Evolutionary conservation across 2,329 filamentous ascomycete genomes (phyloP), one percentile per base, ranked within the genome.

Genomic region (Ascosphaera apis): DNA sequence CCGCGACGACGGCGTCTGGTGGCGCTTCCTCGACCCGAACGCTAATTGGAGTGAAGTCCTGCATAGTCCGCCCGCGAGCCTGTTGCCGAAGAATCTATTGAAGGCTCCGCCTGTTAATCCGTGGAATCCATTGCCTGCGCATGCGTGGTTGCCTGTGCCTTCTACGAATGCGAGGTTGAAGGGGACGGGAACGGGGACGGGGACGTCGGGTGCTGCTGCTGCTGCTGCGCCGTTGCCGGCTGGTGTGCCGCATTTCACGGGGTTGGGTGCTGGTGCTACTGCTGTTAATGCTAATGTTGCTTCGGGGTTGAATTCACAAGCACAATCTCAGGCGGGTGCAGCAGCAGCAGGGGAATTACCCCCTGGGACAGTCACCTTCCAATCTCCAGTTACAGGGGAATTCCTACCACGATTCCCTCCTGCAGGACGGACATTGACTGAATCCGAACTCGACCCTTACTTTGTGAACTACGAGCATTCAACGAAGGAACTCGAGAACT

Each of bases 1-100:
- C 18, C 69, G 82, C 36, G 79, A 83, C 40, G 88, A 98, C 50
- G 86, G 86, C 2, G 84, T 98, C 17, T 92, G 84, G 73, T 93
- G 86, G 84, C 76, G 83, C 45, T 98, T 98, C 51, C 65, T 98
- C 23, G 88, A 98, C 52, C 88, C 91, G 8, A 95, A 98, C 53
- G 84, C 86, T 16, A 95, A 88, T 69, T 98, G 88, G 88, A 91
- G 70, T 51, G 88, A 98, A 56, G 84, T 98, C n/a, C 61, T 98
- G 4, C 76, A 91, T 54, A 86, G 86, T 3, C 79, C 88, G 46
- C 88, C 88, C 1, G 74, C 91, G 25, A 69, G 82, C 3, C 91
- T 80, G 15, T 79, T 98, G 38, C 88, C 91, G 2, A 95, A 95
- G 57, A 84, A 84, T 39, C 77, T 86, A 42, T 66, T 95, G 47